Evolutionary conservation across 23 red algal genomes (phyloP), one percentile per base, ranked within the genome.

Genomic region (Rhodosorus marinus): DNA sequence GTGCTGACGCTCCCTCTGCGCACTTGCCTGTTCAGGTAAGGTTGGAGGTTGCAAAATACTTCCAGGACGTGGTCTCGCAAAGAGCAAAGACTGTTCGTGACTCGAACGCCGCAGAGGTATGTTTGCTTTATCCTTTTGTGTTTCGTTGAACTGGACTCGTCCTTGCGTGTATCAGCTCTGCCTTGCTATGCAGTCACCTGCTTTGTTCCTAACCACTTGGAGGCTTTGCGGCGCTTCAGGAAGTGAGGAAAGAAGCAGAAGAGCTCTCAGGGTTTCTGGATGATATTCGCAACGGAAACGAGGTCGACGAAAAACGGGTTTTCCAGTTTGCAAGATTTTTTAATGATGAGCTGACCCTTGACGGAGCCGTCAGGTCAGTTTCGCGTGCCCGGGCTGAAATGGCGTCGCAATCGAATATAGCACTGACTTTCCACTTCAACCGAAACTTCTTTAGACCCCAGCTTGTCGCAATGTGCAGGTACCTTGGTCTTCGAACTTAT

Each of bases 391-490:
- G n/a, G n/a, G n/a, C n/a, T n/a, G n/a, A n/a, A 31, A 33, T 31
- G 33, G 35, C 33, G 8, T 54, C 11, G 8, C 31, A 29, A 4
- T 52, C 4, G n/a, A 43, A 43, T 49, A 27, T 1, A 5, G 1
- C 3, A 49, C 29, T 49, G 2, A 49, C 15, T 33, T 1, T 54
- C 8, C 48, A 29, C 7, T 29, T 5, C 48, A 29, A 29, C 7
- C 4, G 31, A 8, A 7, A 34, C n/a, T n/a, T n/a, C n/a, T n/a
- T n/a, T n/a, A 72, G 87, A 9, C 75, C 76, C 35, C 87, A 94
- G 26, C 54, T 94, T 34, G 65, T 94, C 14, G 87, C 87, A 26
- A 94, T 94, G 87, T 94, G 87, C 52, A 76, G 75, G 67, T 94
- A 94, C 40, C 83, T 94, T 77, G 87, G 87, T 42, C 78, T 94